Evolutionary conservation across 768 basidiomycete genomes (phyloP).

Genomic region (Lyophyllum shimeji): DNA sequence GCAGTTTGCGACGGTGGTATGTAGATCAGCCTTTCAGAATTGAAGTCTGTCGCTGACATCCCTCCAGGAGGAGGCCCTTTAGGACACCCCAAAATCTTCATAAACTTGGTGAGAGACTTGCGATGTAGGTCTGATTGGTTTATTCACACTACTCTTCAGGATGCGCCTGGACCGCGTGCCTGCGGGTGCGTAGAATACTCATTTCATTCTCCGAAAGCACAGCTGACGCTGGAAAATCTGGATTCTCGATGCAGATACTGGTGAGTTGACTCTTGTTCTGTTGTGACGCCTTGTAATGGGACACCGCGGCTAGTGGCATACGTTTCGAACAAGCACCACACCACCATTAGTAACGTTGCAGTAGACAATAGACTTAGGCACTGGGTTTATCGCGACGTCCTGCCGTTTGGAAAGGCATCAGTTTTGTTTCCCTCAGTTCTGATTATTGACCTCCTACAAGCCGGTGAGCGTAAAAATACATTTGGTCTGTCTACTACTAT

Average conservation of each 20-base stretch:
- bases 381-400: background rate
- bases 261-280: conserved; percentile 21
- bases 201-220: conserved; percentile 3
- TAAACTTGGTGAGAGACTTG: conserved; percentile 75
- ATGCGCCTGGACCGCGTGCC: conserved; percentile 81
- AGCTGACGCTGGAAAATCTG: conserved; percentile 18
- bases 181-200: conserved; percentile 73
- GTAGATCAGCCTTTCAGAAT: conserved; percentile 25
- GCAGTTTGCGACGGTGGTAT: conserved; percentile 95
- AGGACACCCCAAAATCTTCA: conserved; percentile 95
- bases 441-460: conserved; percentile 26
- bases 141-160: conserved; percentile 43
- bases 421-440: conserved; percentile 1
- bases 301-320: conserved; percentile 60
- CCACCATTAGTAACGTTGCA: conserved; percentile 51
- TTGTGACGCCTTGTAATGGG: conserved; percentile 9
- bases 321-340: conserved; percentile 87
- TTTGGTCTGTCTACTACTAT: conserved; percentile 49
- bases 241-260: conserved; percentile 33
- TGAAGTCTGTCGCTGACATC: background rate
- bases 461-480: conserved; percentile 53
- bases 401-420: background rate
- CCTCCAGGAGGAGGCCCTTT: conserved; percentile 84
- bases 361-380: background rate
- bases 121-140: background rate